These are phyloP conservation scores for Trichopus zeylanicus DNA, from an alignment of 116 monocot genomes.

Conservation along the genomic window DNA sequence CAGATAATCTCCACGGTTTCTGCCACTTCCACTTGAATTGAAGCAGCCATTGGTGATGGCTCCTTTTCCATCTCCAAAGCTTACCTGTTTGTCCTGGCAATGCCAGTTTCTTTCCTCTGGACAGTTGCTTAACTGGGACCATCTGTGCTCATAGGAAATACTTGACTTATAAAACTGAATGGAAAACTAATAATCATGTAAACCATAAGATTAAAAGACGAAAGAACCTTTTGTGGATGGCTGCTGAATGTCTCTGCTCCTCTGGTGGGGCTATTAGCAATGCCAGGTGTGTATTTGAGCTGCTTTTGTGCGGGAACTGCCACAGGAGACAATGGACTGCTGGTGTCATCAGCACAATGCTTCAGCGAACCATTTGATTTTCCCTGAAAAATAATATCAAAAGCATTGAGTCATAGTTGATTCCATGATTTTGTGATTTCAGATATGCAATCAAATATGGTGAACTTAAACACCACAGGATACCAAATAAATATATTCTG, in stretches of 20 bases:
- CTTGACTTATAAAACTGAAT: background rate
- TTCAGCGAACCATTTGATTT: conserved; percentile 34
- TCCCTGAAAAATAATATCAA: background rate
- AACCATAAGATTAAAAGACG: background rate
- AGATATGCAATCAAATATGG: no score
- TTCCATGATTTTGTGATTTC: no score
- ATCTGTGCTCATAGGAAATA: conserved; percentile 21
- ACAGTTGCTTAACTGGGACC: conserved; percentile 50
- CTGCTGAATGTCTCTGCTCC: conserved; percentile 34
- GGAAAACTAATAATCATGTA: background rate
- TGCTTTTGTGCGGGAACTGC: conserved; percentile 90
- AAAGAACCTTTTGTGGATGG: conserved; percentile 46
- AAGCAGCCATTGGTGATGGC: conserved; percentile 92
- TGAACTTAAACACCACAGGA: no score
- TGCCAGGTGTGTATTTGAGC: conserved; percentile 86
- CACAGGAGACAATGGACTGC: conserved; percentile 64
- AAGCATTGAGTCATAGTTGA: background rate
- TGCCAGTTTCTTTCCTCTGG: conserved; percentile 59
- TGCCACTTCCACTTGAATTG: conserved; percentile 99
- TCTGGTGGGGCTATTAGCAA: conserved; percentile 63
- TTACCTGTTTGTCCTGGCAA: conserved; percentile 57
- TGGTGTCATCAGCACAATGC: conserved; percentile 67
- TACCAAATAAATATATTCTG: conserved; percentile 18
- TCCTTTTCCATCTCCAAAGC: conserved; percentile 98
- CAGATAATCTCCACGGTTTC: conserved; percentile 96